Conservation (phyloP, 345 rosid species). For the Eucalyptus lansdowneana region DNA sequence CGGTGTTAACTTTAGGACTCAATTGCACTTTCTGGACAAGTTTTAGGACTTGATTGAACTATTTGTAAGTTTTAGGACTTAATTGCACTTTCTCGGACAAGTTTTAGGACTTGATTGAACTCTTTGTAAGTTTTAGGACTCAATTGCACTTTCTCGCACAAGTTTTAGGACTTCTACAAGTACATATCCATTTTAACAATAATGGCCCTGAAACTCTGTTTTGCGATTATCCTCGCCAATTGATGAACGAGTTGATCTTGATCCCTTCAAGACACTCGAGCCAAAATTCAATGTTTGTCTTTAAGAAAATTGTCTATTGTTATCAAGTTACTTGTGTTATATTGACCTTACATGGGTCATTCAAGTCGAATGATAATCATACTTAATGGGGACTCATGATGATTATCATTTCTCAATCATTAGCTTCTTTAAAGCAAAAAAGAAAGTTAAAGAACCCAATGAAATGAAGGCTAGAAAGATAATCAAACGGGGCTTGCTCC, state of each 20-base stretch:
- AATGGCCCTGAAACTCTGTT: background rate
- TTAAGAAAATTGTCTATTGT: background rate
- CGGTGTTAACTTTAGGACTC: no score
- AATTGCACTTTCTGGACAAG: no score
- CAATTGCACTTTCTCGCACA: no score
- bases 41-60: no score
- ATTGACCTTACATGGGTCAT: background rate
- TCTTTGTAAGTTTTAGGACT: no score
- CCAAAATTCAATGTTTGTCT: background rate
- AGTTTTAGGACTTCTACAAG: no score
- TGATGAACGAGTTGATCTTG: background rate
- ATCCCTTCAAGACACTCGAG: background rate
- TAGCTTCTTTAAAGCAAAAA: background rate
- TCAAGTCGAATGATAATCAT: background rate
- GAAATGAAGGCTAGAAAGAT: background rate
- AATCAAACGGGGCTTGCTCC: background rate
- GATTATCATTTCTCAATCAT: background rate
- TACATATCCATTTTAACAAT: no score
- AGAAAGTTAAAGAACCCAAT: background rate
- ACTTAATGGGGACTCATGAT: background rate
- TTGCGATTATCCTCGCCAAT: background rate
- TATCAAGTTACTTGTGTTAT: background rate
- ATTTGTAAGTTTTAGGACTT: no score
- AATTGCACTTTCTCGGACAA: no score
- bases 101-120: no score